Base-by-base conservation (phyloP, 805 yeast species). In the Metschnikowia anglica region DNA sequence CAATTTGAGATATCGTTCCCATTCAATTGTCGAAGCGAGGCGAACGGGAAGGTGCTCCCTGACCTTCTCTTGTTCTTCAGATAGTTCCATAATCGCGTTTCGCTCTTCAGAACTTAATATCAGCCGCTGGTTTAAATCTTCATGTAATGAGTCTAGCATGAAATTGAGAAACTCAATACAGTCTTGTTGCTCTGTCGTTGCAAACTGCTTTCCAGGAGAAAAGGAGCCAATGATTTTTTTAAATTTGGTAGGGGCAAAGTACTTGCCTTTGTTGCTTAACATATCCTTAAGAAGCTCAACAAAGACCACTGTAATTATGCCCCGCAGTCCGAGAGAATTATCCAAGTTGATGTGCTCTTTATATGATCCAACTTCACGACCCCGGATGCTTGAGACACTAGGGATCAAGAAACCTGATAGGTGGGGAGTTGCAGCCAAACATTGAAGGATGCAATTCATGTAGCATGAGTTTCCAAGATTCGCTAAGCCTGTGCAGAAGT, bases 391-490 rank as follows among this genome's bases (percentile, higher is more conserved):
- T 28, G 39, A n/a, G 28, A 35, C 19, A 35, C 30, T 39, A 10
- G 55, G 53, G 33, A 83, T 66, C 55, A 90, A 85, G 43, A 85
- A 78, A 34, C 68, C 70, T 2, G 83, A 73, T 20, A 90, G 64
- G 45, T 79, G 81, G 1, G 80, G 79, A 0, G 91, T 81, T 0
- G 91, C 90, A 3, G 83, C 73, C 26, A 91, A 60, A 61, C 97
- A 88, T 64, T 90, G 98, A n/a, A 90, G 62, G 3, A 85, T 74
- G 52, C 96, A 85, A 63, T 90, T 90, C 89, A 90, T 85, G 62
- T 90, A 90, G 61, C 97, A 90, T 0, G 96, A 85, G 56, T 91
- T 91, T 2, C 97, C 96, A 48, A 90, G 68, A 59, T 90, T 90
- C 11, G 73, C 70, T 5, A 90, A 68, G 0, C 98, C 97, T 0